Base-by-base conservation (phyloP, 164 flowering plant genomes). In the Kingdonia uniflora region DNA sequence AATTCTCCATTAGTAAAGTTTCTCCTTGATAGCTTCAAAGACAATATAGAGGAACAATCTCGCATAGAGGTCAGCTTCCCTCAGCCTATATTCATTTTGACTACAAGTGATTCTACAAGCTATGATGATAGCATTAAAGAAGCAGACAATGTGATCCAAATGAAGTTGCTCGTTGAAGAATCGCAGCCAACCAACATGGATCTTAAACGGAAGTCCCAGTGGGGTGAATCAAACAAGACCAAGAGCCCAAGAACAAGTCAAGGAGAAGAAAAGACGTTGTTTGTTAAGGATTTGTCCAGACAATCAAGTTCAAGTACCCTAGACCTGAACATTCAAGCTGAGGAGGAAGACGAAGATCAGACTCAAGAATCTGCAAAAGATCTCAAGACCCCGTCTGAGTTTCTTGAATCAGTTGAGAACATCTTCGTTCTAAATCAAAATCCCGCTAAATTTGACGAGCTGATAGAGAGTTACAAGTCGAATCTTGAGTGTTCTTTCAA, bases 271-370 rank as follows among this genome's bases (percentile, higher is more conserved):
- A 54, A 35, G 11, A 26, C 19, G 37, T 41, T 29, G 38, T 47
- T 42, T 0, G 72, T 57, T 11, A 49, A 52, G 63, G 70, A 59
- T 1, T 54, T 72, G 50, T 62, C 70, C 8, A 72, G 76, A 64
- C 78, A 80, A 39, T 73, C 64, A 20, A 80, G 85, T 61, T 70
- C 72, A 45, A 78, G 65, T 60, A 72, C 63, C 49, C 81, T 84
- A 8, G 95, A 84, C 59, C 73, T 87, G 44, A 84, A 84, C 68
- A 51, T 79, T 7, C 63, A 55, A 53, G 89, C 89, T 1, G 74
- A 80, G 10, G 88, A 71, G 16, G 74, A 71, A 1, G 65, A 74
- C 0, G 47, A 61, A 37, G 81, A 80, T 48, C 39, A 72, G 49
- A 79, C 76, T 13, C 67, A 68, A 17, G 80, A 76, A 41, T 68